Evolutionary conservation across 2,329 filamentous ascomycete genomes (phyloP).

Genomic region (Cladophialophora chaetospira): DNA sequence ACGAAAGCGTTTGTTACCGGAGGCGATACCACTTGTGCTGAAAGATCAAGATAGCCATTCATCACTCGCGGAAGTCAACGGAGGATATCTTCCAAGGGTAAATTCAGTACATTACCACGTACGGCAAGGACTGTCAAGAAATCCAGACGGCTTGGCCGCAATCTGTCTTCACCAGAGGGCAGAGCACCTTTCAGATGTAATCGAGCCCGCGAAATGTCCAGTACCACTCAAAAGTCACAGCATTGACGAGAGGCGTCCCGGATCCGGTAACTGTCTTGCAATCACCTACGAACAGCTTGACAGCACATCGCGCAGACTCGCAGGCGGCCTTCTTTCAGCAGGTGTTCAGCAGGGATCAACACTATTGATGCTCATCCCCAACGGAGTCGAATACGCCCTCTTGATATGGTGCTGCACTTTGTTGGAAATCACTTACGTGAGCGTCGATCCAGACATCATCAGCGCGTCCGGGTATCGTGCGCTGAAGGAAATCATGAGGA

Average conservation of each 20-base stretch:
- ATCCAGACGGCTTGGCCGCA: not conserved
- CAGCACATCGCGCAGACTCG: not conserved
- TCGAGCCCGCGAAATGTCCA: not conserved
- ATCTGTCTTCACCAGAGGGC: not conserved
- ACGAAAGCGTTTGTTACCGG: not conserved
- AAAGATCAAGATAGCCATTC: not conserved
- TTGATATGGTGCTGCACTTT: not conserved
- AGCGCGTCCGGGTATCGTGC: not conserved
- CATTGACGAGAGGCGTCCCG: not conserved
- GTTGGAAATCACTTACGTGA: not conserved
- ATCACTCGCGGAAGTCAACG: not conserved
- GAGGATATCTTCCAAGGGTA: not conserved
- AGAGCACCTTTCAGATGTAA: not conserved
- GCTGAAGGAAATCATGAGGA: not conserved
- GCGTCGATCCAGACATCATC: not conserved
- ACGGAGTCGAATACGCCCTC: not conserved
- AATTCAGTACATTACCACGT: not conserved
- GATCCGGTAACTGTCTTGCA: not conserved
- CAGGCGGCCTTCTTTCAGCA: not conserved
- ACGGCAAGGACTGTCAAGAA: not conserved
- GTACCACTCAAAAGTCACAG: not conserved
- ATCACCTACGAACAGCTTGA: not conserved
- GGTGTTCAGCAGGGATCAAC: not conserved
- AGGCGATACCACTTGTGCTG: not conserved
- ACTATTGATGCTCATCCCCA: not conserved